Percentiles rank a stretch among this genome's conserved stretches.
Evolutionary conservation across 495 filamentous ascomycete genomes (phyloP).

Genomic region (Talaromyces trachyspermus): DNA sequence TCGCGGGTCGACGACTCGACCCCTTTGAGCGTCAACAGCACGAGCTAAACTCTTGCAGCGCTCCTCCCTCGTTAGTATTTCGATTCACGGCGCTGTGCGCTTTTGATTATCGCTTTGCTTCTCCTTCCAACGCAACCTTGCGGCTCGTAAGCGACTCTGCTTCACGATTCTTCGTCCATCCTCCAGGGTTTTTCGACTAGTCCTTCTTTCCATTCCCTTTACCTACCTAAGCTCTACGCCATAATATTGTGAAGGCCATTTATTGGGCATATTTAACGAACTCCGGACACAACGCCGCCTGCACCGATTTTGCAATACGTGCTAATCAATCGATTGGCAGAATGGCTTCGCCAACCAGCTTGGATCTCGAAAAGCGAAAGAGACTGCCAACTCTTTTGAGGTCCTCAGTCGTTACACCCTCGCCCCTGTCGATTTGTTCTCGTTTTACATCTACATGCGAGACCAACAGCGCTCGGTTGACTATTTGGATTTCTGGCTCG

Average conservation of each 20-base stretch:
- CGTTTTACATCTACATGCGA: slow-evolving; percentile 99
- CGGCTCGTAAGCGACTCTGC: neutral
- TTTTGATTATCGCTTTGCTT: neutral
- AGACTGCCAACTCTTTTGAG: slow-evolving; percentile 91
- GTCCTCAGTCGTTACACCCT: slow-evolving; percentile 86
- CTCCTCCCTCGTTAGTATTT: neutral
- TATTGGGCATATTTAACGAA: too few relatives aligned
- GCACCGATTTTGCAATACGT: neutral
- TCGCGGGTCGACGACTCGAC: neutral
- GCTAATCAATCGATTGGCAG: neutral
- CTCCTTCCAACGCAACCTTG: neutral
- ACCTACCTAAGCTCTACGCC: too few relatives aligned
- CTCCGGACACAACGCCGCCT: too few relatives aligned
- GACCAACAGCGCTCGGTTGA: slow-evolving; percentile 97
- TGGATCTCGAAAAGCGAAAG: slow-evolving; percentile 46
- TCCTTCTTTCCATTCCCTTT: too few relatives aligned
- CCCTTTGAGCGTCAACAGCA: too few relatives aligned
- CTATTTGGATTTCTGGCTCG: slow-evolving; percentile 98
- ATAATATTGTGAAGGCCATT: too few relatives aligned
- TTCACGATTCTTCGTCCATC: neutral
- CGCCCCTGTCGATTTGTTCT: slow-evolving; percentile 92
- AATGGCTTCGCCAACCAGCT: slow-evolving; percentile 4
- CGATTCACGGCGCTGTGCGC: slow-evolving; percentile 4
- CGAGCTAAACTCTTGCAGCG: too few relatives aligned
- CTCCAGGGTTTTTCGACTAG: neutral